Evolutionary conservation across 495 filamentous ascomycete species (phyloP), one percentile per base, ranked within the genome.

Genomic region (Zalerion maritima): DNA sequence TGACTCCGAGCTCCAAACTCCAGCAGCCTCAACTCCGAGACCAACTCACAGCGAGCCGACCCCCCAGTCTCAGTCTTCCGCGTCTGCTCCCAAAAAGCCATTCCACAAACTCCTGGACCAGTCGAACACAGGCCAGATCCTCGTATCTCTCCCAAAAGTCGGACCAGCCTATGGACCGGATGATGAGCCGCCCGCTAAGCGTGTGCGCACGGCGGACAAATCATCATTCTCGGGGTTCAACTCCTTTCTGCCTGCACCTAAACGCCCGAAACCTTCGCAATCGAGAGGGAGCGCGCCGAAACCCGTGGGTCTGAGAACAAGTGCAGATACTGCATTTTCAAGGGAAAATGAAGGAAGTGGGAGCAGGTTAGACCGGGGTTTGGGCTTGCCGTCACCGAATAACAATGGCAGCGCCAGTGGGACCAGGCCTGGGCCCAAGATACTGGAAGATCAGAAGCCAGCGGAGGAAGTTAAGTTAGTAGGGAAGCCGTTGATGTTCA

Each of bases 161-260:
- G 49, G 53, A 3, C 31, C 45, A 18, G 46, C 56, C 20, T 47
- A 61, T 11, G 52, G 54, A 1, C 46, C 46, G 3, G 53, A 53
- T 21, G 62, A 77, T 32, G 73, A 61, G 10, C 81, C 78, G 1
- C 77, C 80, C 7, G 57, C 77, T 4, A 93, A 93, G 47, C 74
- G 75, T 27, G 61, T 64, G 13, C 71, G 68, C 24, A 63, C 67
- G 10, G 61, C 64, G 3, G 14, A 43, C 47, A 18, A 47, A 41
- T 56, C 69, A 21, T 63, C 64, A 11, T 79, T 87, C 37, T 67
- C 75, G 33, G 75, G 71, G 5, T 89, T 94, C 56, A 86, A 84
- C 43, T 70, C 81, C 2, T 69, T 93, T 20, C 65, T 94, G n/a
- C 86, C 86, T 7, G 69, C 84, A 17, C 86, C 86, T 11, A 94